Percentiles rank a stretch among this genome's conserved stretches.
Evolutionary conservation across 331 rosid species (phyloP).

Genomic region (Pyrus hybrid): DNA sequence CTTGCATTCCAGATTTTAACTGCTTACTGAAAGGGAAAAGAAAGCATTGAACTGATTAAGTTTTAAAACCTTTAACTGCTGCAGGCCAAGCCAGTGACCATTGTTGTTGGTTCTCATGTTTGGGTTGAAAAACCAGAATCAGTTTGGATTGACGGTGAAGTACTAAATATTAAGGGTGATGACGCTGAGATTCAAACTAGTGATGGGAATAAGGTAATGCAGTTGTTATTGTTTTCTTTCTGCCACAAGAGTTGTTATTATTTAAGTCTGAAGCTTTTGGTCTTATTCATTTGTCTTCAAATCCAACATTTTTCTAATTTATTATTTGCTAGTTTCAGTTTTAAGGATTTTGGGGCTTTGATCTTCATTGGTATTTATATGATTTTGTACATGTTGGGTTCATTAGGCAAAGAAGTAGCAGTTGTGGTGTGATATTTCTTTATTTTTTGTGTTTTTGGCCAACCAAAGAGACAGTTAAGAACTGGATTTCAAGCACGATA

Average conservation of each 20-base stretch:
- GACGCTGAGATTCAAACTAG: constrained; percentile 72
- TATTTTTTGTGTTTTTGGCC: not conserved
- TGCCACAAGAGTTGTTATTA: not conserved
- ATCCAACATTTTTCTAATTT: not conserved
- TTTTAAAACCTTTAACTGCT: constrained; percentile 4
- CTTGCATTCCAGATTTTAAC: not conserved
- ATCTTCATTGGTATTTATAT: not conserved
- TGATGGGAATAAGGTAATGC: constrained; percentile 43
- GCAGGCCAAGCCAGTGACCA: constrained; percentile 62
- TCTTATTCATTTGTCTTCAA: not conserved
- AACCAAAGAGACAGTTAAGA: not conserved
- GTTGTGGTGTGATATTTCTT: not conserved
- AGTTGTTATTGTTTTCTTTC: not conserved
- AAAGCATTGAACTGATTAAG: not conserved
- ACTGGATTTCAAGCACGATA: not conserved
- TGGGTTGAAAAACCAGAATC: constrained; percentile 60
- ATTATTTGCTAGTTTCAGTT: not conserved
- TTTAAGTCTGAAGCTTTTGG: not conserved
- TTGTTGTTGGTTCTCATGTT: constrained; percentile 69
- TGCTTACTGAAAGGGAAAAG: not conserved
- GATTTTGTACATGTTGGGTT: not conserved
- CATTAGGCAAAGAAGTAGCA: not conserved
- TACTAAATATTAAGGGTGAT: constrained; percentile 53
- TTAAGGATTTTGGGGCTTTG: not conserved
- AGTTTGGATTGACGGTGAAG: constrained; percentile 79